Conservation (phyloP, 139 green algal genomes). For the Dunaliella primolecta region DNA sequence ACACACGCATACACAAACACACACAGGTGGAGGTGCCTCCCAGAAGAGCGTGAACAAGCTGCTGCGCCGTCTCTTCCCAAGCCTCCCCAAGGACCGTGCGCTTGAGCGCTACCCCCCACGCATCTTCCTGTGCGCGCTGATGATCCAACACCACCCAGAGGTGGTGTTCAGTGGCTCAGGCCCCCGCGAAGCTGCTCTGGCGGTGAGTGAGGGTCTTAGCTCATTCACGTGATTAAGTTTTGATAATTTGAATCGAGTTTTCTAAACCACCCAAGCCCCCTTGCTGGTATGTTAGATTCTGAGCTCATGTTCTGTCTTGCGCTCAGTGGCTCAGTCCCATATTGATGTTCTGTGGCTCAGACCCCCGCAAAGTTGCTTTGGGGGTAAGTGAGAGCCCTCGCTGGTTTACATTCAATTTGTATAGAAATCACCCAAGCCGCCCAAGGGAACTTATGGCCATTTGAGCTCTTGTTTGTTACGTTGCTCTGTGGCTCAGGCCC, state of each 20-base stretch:
- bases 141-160: slow-evolving; percentile 79
- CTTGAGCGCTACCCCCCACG: slow-evolving; percentile 76
- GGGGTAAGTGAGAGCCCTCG: slow-evolving; percentile 10
- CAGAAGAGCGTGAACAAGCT: slow-evolving; percentile 8
- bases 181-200: slow-evolving; percentile 49
- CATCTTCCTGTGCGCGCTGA: slow-evolving; percentile 86
- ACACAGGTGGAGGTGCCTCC: background rate
- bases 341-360: slow-evolving; percentile 12
- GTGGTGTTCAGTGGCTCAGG: slow-evolving; percentile 22
- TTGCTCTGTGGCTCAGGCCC: too few relatives aligned
- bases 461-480: too few relatives aligned
- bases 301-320: too few relatives aligned
- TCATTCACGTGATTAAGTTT: too few relatives aligned
- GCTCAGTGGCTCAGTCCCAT: too few relatives aligned
- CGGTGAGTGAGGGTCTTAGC: slow-evolving; percentile 15
- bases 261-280: too few relatives aligned
- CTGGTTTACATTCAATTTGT: too few relatives aligned
- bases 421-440: too few relatives aligned
- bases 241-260: too few relatives aligned
- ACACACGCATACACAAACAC: too few relatives aligned
- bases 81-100: slow-evolving; percentile 2
- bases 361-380: slow-evolving; percentile 49
- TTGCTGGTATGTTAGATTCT: too few relatives aligned
- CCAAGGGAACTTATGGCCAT: too few relatives aligned
- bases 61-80: slow-evolving; percentile 41